A percentile compares a stretch with the other conserved stretches of the same genome.
phyloP scores from a whole-genome alignment of 495 filamentous ascomycete genomes.

The Xylaria palmicola region DNA sequence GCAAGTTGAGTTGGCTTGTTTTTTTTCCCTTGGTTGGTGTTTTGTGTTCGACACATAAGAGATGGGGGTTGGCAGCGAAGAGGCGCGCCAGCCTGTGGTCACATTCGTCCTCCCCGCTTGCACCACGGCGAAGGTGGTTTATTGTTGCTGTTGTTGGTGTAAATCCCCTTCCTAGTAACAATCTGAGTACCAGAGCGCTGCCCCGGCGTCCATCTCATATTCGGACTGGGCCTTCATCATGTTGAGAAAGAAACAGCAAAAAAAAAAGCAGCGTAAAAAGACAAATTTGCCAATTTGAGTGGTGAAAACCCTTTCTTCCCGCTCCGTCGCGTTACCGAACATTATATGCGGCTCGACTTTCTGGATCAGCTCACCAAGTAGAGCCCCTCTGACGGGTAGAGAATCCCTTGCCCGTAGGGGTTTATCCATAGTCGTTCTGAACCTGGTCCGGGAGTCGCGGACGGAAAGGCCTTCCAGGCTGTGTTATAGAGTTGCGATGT shows the following conservation, averaged over 20 bases:
- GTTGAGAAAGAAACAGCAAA: constrained; percentile 15
- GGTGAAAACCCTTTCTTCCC: constrained; percentile 27
- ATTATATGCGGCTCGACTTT: constrained; percentile 4
- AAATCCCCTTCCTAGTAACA: constrained; percentile 19
- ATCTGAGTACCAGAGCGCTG: constrained; percentile 23
- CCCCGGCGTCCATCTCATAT: constrained; percentile 19
- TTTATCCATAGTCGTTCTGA: constrained; percentile 6
- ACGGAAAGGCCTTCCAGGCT: constrained; percentile 12
- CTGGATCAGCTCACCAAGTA: constrained; percentile 1
- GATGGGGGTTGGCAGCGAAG: constrained; percentile 31
- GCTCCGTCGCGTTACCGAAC: constrained; percentile 4
- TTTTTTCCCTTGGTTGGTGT: constrained; percentile 12
- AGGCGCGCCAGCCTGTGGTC: constrained; percentile 37
- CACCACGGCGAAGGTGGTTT: constrained; percentile 12
- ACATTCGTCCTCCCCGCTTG: constrained; percentile 27
- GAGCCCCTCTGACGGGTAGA: neutral
- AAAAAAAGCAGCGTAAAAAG: constrained; percentile 29
- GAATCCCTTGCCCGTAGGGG: neutral
- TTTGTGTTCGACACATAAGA: constrained; percentile 25
- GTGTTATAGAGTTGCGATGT: constrained; percentile 24
- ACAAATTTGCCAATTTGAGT: constrained; percentile 26
- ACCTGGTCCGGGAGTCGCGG: neutral
- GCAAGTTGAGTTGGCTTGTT: constrained; percentile 2
- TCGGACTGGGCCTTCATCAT: constrained; percentile 22
- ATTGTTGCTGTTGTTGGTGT: constrained; percentile 18